Percentiles rank a stretch among this genome's conserved stretches.
These are phyloP conservation scores for Floccularia luteovirens DNA, from an alignment of 768 basidiomycete species.

Conservation along the genomic window DNA sequence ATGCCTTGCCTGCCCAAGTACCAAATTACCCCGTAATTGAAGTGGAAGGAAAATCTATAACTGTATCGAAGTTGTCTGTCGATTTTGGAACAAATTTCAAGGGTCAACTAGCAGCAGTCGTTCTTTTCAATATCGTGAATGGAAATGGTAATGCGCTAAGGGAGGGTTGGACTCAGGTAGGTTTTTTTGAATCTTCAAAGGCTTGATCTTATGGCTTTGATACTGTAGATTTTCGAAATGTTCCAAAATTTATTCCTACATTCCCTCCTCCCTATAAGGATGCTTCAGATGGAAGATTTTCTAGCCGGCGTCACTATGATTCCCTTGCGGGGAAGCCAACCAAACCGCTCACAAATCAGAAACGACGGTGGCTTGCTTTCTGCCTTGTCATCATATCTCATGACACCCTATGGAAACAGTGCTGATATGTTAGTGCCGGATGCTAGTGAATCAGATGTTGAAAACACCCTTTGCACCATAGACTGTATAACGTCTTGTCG, in stretches of 20 bases:
- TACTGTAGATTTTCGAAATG: slow-evolving; percentile 88
- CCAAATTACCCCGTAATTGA: slow-evolving; percentile 86
- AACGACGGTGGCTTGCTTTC: slow-evolving; percentile 91
- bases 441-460: slow-evolving; percentile 86
- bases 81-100: slow-evolving; percentile 94
- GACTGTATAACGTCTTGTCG: slow-evolving; percentile 94
- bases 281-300: slow-evolving; percentile 99
- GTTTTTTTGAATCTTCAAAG: slow-evolving; percentile 7
- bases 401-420: slow-evolving; percentile 84
- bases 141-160: slow-evolving; percentile 90
- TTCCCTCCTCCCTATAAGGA: slow-evolving; percentile 79
- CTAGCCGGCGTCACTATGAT: slow-evolving; percentile 92
- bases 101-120: slow-evolving; percentile 93
- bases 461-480: slow-evolving; percentile 90
- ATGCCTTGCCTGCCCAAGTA: slow-evolving; percentile 59
- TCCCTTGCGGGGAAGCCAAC: slow-evolving; percentile 73
- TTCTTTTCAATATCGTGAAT: slow-evolving; percentile 96
- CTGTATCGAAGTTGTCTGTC: slow-evolving; percentile 87
- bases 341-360: slow-evolving; percentile 52
- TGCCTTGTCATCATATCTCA: slow-evolving; percentile 88
- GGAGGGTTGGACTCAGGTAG: slow-evolving; percentile 90
- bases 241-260: slow-evolving; percentile 95
- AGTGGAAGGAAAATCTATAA: slow-evolving; percentile 83
- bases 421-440: slow-evolving; percentile 75
- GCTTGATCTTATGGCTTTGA: slow-evolving; percentile 1